Conservation (phyloP, 2,329 filamentous ascomycete species). For the Diaporthe caulivora region DNA sequence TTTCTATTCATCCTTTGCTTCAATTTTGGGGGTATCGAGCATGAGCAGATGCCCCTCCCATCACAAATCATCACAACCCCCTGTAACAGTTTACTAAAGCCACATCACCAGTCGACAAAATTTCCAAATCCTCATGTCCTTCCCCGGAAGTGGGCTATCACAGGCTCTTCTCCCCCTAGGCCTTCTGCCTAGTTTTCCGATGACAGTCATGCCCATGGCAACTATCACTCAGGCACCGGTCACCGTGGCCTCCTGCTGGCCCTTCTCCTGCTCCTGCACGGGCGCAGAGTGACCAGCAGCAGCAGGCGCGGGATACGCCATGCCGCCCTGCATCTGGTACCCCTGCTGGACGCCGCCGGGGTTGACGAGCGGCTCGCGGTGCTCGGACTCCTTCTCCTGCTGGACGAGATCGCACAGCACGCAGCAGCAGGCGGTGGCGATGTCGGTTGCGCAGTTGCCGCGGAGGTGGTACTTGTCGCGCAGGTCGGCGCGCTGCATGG, state of each 20-base stretch:
- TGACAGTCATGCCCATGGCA: too few relatives aligned
- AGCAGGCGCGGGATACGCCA: constrained; percentile 42
- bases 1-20: too few relatives aligned
- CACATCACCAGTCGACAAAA: too few relatives aligned
- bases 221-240: too few relatives aligned
- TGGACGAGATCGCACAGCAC: constrained; percentile 59
- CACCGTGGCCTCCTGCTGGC: too few relatives aligned
- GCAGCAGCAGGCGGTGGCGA: constrained; percentile 59
- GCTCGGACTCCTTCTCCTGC: constrained; percentile 60
- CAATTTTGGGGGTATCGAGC: too few relatives aligned
- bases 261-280: constrained; percentile 3
- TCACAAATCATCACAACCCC: too few relatives aligned
- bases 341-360: constrained; percentile 44
- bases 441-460: constrained; percentile 57
- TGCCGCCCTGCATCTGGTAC: constrained; percentile 48
- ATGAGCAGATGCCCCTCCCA: background rate
- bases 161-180: too few relatives aligned
- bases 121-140: too few relatives aligned
- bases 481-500: constrained; percentile 60
- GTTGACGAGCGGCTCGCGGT: constrained; percentile 49
- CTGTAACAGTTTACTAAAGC: too few relatives aligned
- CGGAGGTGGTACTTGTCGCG: constrained; percentile 59
- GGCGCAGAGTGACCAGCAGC: background rate
- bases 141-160: too few relatives aligned
- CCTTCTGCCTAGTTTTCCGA: too few relatives aligned